A percentile compares a stretch with the other conserved stretches of the same genome.
Evolutionary conservation across 306 rosid species (phyloP).

Genomic region (Cicer yamashitae): DNA sequence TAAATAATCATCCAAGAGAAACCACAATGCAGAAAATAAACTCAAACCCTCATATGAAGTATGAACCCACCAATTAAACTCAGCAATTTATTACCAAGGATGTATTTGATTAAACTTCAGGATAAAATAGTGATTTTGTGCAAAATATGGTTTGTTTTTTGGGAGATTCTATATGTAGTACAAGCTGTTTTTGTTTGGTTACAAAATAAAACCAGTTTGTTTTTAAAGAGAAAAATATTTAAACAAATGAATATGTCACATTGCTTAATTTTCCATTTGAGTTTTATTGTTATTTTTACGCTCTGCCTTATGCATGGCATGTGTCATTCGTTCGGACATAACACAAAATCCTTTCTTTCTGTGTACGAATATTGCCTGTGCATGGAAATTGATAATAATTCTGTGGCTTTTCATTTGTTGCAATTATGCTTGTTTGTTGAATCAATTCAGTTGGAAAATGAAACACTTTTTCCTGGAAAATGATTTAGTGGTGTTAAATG

Average conservation of each 20-base stretch:
- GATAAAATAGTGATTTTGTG: neutral
- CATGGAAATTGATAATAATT: constrained; percentile 23
- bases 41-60: neutral
- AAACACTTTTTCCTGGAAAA: neutral
- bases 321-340: neutral
- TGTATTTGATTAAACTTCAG: neutral
- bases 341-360: constrained; percentile 13
- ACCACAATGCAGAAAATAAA: neutral
- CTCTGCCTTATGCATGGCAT: neutral
- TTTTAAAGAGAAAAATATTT: neutral
- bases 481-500: constrained; percentile 4
- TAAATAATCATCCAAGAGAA: neutral
- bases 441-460: neutral
- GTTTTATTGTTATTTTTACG: neutral
- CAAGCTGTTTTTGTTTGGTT: constrained; percentile 16
- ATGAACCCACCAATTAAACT: neutral
- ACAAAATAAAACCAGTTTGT: neutral
- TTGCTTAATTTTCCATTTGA: constrained; percentile 19
- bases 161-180: neutral
- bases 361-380: constrained; percentile 13
- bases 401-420: neutral
- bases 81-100: neutral
- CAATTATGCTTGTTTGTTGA: constrained; percentile 21
- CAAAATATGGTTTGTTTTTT: neutral
- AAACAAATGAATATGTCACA: neutral